Evolutionary conservation across 2,329 filamentous ascomycete species (phyloP), one percentile per base, ranked within the genome.

Genomic region (Stromatinia cepivora): DNA sequence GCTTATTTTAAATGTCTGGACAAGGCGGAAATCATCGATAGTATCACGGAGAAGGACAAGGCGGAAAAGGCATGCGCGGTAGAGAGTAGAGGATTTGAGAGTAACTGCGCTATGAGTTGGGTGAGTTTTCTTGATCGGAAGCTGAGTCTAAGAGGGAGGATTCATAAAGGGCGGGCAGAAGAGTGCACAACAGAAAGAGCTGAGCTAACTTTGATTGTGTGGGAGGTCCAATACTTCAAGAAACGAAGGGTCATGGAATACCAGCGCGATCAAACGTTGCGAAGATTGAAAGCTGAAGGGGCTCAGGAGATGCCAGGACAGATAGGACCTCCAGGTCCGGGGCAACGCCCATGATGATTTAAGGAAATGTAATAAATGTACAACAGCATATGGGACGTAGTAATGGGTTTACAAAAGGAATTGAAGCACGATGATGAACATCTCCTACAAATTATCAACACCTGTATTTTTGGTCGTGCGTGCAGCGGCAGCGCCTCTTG

Each of bases 191-290:
- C 71, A 74, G 39, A 25, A 13, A 56, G 20, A 7, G 25, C 17
- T 69, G 56, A 22, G 63, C 63, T 66, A 34, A 66, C 39, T 66
- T 20, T 42, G 34, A 11, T n/a, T 59, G 34, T 57, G n/a, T 34
- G 74, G 67, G 75, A 95, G 92, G 92, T 97, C 71, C 93, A 93
- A 81, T 98, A 99, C 81, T 99, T 99, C 82, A 97, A 98, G 84
- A 94, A 97, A 81, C 91, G 93, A 82, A 86, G 95, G 76, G 92
- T 98, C 48, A 94, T 96, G 81, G 95, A 99, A 75, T 86, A 92
- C 77, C 92, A 97, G 76, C 93, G 94, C 81, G 90, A 92, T 77
- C 84, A 89, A 81, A 91, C 92, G 34, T 83, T 97, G 73, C 90
- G 91, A 76, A 87, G 88, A 78, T 86, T 97, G 75, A 85, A 90